A percentile compares a stretch with the other conserved stretches of the same genome.
phyloP scores from a whole-genome alignment of 768 basidiomycete genomes.

The Lepiota brunneoincarnata region DNA sequence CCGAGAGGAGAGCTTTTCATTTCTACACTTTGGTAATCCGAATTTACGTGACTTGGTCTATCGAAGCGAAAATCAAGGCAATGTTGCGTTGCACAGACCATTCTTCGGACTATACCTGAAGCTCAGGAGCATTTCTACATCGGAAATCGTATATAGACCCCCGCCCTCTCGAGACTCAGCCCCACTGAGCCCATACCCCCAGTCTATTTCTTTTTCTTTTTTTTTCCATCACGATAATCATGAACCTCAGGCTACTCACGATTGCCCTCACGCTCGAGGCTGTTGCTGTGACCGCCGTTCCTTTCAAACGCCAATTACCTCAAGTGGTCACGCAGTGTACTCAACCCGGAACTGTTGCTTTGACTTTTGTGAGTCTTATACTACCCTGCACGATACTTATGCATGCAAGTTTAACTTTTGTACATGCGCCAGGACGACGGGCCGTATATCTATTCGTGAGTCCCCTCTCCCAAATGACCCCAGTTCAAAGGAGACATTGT shows the following conservation, averaged over 20 bases:
- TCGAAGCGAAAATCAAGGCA: no score
- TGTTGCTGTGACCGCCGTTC: background rate
- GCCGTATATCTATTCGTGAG: constrained; percentile 36
- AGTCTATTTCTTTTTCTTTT: background rate
- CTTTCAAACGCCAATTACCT: background rate
- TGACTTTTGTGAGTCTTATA: constrained; percentile 1
- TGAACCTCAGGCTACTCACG: background rate
- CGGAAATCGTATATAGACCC: no score
- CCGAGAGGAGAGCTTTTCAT: no score
- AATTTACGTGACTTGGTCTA: no score
- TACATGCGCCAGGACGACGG: constrained; percentile 36
- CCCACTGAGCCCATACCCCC: no score
- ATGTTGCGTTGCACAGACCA: no score
- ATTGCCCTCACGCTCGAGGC: background rate
- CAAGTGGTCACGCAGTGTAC: background rate
- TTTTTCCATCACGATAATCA: background rate
- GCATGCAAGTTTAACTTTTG: background rate
- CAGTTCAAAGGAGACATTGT: background rate
- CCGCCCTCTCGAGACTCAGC: no score
- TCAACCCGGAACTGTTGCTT: constrained; percentile 1
- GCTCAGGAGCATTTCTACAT: no score
- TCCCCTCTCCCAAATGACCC: background rate
- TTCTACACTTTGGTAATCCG: no score
- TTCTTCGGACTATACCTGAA: no score
- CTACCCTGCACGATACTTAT: background rate